Conservation (phyloP, 306 rosid genomes). For the Fragaria iinumae region DNA sequence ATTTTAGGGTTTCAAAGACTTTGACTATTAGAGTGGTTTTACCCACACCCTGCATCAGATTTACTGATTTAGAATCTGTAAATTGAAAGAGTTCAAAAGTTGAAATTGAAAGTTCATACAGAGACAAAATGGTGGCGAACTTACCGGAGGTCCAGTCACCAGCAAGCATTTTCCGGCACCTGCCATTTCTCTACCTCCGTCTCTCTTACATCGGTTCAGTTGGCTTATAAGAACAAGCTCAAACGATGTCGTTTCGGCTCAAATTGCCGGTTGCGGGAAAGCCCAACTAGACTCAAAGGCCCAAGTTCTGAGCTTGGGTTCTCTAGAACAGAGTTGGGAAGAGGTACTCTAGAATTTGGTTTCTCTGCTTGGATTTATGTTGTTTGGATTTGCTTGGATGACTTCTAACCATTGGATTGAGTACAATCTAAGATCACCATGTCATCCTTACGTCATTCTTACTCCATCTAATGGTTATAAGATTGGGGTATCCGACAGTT, state of each 20-base stretch:
- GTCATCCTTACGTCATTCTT: too few species aligned
- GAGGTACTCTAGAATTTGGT: too few species aligned
- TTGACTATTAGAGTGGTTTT: slow-evolving; percentile 65
- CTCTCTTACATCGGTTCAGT: background rate
- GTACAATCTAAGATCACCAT: too few species aligned
- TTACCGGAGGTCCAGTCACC: slow-evolving; percentile 74
- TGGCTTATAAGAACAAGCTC: background rate
- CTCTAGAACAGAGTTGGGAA: too few species aligned
- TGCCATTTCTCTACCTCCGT: slow-evolving; percentile 10
- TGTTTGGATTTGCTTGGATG: too few species aligned
- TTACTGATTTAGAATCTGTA: background rate
- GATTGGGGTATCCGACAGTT: too few species aligned
- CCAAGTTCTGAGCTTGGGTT: background rate
- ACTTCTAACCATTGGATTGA: too few species aligned
- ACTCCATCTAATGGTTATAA: too few species aligned
- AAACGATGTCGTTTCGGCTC: background rate
- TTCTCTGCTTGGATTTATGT: too few species aligned
- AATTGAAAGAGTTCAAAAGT: background rate
- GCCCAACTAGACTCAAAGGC: background rate
- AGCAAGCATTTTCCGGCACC: slow-evolving; percentile 62
- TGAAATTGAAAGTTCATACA: background rate
- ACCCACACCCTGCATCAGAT: slow-evolving; percentile 61
- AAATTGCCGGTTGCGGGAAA: background rate
- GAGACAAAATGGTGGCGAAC: background rate
- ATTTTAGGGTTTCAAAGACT: slow-evolving; percentile 54